phyloP scores from a whole-genome alignment of 1,284 basidiomycete species.

The Coniophora puteana region DNA sequence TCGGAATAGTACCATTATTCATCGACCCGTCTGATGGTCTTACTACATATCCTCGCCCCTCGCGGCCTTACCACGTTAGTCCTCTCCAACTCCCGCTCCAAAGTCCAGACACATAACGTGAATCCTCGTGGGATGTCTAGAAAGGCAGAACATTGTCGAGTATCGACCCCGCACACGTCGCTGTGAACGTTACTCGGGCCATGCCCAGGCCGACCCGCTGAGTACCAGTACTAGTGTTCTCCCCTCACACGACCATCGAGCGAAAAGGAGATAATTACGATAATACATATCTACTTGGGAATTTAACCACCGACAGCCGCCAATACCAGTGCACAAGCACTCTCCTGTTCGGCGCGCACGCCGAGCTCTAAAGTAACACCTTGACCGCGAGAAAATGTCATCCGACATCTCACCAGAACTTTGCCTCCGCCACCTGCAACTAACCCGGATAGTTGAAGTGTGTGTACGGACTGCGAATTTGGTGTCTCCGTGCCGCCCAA shows the following conservation, averaged over 20 bases:
- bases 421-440: conserved; percentile 90
- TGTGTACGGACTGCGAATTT: conserved; percentile 85
- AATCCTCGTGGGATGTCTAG: conserved; percentile 1
- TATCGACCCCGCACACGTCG: not conserved
- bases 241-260: too few relatives aligned
- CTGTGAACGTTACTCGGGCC: too few relatives aligned
- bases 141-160: not conserved
- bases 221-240: too few relatives aligned
- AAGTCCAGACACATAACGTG: too few relatives aligned
- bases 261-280: too few relatives aligned
- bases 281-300: too few relatives aligned
- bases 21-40: not conserved
- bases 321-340: conserved; percentile 83
- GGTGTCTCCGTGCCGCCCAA: conserved; percentile 87
- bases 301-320: conserved; percentile 80
- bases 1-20: not conserved
- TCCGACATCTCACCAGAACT: conserved; percentile 89
- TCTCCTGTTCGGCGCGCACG: conserved; percentile 90
- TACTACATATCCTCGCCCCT: too few relatives aligned
- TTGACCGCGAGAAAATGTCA: conserved; percentile 88
- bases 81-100: too few relatives aligned
- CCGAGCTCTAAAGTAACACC: conserved; percentile 96
- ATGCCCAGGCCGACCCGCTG: too few relatives aligned
- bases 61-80: not conserved
- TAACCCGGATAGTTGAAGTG: conserved; percentile 88